Conservation (phyloP, 805 yeast species). For the Kluyveromyces siamensis region DNA sequence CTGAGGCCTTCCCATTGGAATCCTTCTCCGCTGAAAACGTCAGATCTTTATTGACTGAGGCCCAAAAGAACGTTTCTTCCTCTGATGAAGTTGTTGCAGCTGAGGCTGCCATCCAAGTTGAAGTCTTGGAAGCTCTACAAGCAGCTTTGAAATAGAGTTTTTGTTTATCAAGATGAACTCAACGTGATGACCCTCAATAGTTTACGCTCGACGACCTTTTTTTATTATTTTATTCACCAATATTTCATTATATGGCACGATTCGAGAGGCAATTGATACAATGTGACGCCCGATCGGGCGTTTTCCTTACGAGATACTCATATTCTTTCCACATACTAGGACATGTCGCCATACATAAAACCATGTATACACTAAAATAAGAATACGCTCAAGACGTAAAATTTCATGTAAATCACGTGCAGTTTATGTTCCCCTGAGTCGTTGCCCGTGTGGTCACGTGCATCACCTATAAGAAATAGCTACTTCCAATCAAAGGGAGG, state of each 20-base stretch:
- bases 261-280: neutral
- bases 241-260: neutral
- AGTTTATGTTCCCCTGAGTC: too few species aligned
- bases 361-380: neutral
- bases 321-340: neutral
- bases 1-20: conserved; percentile 90
- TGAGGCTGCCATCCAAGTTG: conserved; percentile 91
- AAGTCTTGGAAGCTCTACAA: conserved; percentile 90
- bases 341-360: neutral
- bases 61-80: conserved; percentile 81
- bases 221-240: neutral
- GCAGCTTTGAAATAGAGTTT: conserved; percentile 26
- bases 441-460: too few species aligned
- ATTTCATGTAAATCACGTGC: too few species aligned
- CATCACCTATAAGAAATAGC: too few species aligned
- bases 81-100: conserved; percentile 85
- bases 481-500: too few species aligned
- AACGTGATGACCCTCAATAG: neutral
- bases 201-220: neutral
- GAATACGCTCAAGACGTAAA: neutral
- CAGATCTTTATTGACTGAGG: conserved; percentile 78
- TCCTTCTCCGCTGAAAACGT: conserved; percentile 75
- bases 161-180: neutral
- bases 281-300: neutral
- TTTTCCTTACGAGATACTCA: neutral